These are phyloP conservation scores for Helianthus tuberosus DNA, from an alignment of 129 eudicot species.

Conservation along the genomic window DNA sequence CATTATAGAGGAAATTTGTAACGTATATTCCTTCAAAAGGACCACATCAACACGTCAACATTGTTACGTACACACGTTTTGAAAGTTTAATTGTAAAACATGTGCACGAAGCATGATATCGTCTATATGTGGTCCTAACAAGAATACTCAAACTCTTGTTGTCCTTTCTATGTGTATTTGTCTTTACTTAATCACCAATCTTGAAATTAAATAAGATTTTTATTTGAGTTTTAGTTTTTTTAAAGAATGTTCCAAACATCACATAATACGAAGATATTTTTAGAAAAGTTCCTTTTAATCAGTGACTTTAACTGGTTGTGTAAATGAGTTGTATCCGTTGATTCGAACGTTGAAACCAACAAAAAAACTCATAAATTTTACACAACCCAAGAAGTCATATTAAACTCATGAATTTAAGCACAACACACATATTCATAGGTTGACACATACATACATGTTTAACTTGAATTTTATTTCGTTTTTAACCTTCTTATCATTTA, in stretches of 20 bases:
- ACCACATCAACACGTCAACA: not conserved
- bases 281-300: not conserved
- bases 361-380: too few species aligned
- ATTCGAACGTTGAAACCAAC: too few species aligned
- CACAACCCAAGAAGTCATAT: too few species aligned
- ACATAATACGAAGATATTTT: not conserved
- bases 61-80: not conserved
- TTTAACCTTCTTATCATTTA: too few species aligned
- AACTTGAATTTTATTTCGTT: too few species aligned
- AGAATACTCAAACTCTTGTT: not conserved
- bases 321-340: not conserved
- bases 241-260: not conserved
- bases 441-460: too few species aligned
- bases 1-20: too few species aligned
- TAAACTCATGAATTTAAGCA: too few species aligned
- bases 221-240: not conserved
- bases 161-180: not conserved
- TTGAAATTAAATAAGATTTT: not conserved
- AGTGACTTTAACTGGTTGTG: not conserved
- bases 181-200: not conserved
- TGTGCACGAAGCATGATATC: not conserved
- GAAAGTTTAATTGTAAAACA: not conserved
- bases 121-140: not conserved
- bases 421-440: too few species aligned
- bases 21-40: not conserved